Conservation (phyloP, 2,329 filamentous ascomycete species). For the Diaporthe vaccinii region DNA sequence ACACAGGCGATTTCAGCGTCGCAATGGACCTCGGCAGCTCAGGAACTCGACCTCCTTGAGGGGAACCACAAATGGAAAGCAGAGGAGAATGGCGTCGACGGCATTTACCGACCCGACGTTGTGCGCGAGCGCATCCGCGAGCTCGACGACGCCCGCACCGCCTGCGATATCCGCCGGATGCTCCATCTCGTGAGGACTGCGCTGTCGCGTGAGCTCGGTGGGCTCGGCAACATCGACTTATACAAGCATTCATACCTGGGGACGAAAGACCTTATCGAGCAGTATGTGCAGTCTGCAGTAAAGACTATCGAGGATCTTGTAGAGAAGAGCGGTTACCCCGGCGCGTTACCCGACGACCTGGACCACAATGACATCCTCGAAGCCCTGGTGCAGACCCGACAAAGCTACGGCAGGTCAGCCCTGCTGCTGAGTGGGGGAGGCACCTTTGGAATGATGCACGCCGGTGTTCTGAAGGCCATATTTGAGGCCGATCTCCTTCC, state of each 20-base stretch:
- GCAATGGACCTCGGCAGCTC: conserved; percentile 83
- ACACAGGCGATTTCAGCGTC: conserved; percentile 74
- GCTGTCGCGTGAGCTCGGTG: conserved; percentile 83
- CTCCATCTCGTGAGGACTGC: conserved; percentile 85
- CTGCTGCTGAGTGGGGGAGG: conserved; percentile 87
- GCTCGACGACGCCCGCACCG: conserved; percentile 80
- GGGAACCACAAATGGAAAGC: conserved; percentile 86
- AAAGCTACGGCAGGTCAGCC: conserved; percentile 88
- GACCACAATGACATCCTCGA: conserved; percentile 74
- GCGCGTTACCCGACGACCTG: conserved; percentile 63
- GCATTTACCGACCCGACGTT: conserved; percentile 79
- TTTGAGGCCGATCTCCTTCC: conserved; percentile 82
- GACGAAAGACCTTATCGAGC: conserved; percentile 88
- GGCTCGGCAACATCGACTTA: conserved; percentile 85
- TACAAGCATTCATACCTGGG: conserved; percentile 89
- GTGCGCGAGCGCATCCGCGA: conserved; percentile 78
- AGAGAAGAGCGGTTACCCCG: conserved; percentile 62
- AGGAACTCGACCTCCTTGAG: conserved; percentile 83
- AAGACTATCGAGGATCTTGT: conserved; percentile 81
- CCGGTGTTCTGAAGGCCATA: conserved; percentile 86
- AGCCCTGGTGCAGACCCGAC: conserved; percentile 77
- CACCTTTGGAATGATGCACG: conserved; percentile 92
- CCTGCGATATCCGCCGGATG: conserved; percentile 81
- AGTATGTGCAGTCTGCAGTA: conserved; percentile 85
- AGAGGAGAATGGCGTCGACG: conserved; percentile 61